These are phyloP conservation scores for Brassica carinata DNA, from an alignment of 345 rosid genomes.

Conservation along the genomic window DNA sequence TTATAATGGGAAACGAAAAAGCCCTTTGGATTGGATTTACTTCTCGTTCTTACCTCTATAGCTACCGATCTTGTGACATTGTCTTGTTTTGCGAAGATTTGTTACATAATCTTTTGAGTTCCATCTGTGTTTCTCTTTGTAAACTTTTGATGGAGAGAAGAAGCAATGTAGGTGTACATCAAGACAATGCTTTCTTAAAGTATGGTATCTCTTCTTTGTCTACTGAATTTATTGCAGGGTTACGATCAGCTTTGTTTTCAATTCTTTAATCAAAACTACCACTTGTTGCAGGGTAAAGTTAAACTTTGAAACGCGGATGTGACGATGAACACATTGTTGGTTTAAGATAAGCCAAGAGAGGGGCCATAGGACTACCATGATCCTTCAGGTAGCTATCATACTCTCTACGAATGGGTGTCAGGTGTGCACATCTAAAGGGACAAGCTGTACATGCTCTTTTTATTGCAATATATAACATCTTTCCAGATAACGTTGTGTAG, in stretches of 20 bases:
- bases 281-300: slow-evolving; percentile 48
- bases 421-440: neutral
- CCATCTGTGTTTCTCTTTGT: slow-evolving; percentile 1
- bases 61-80: neutral
- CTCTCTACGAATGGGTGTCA: slow-evolving; percentile 7
- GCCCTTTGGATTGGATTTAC: neutral
- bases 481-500: neutral
- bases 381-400: slow-evolving; percentile 31
- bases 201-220: neutral
- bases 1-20: neutral
- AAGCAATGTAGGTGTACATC: neutral
- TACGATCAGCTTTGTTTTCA: slow-evolving; percentile 5
- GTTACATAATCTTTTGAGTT: neutral
- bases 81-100: neutral
- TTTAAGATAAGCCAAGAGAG: neutral
- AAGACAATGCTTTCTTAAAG: neutral
- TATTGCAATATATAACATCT: slow-evolving; percentile 32
- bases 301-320: slow-evolving; percentile 47
- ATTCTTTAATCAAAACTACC: slow-evolving; percentile 17
- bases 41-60: neutral
- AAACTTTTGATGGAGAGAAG: neutral
- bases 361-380: slow-evolving; percentile 13
- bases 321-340: slow-evolving; percentile 49
- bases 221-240: neutral
- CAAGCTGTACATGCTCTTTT: neutral